A percentile compares a stretch with the other conserved stretches of the same genome.
Conservation (phyloP, 768 basidiomycete genomes). For the Chalciporus piperatus region DNA sequence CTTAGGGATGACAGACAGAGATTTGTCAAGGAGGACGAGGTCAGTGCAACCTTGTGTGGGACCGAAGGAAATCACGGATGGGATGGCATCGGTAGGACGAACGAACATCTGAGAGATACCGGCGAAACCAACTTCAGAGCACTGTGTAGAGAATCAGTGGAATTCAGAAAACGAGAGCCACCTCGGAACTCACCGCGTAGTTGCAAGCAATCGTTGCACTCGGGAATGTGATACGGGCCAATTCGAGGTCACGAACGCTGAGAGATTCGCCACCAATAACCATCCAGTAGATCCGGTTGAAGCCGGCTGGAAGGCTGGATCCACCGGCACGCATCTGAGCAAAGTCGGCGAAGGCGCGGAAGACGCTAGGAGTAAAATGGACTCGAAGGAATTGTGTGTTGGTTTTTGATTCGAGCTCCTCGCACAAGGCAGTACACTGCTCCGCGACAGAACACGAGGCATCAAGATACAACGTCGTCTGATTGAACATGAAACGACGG, state of each 20-base stretch:
- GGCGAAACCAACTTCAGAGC: slow-evolving; percentile 31
- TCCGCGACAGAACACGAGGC: slow-evolving; percentile 26
- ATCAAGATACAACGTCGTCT: slow-evolving; percentile 30
- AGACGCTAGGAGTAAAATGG: slow-evolving; percentile 30
- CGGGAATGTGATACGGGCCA: slow-evolving; percentile 25
- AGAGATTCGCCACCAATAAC: slow-evolving; percentile 32
- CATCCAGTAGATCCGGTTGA: slow-evolving; percentile 32
- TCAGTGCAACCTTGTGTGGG: slow-evolving; percentile 28
- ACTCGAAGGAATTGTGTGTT: slow-evolving; percentile 25
- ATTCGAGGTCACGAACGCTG: slow-evolving; percentile 23
- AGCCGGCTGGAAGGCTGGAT: slow-evolving; percentile 17
- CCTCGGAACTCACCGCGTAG: slow-evolving; percentile 13
- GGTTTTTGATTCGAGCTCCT: slow-evolving; percentile 23
- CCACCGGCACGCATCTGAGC: slow-evolving; percentile 20
- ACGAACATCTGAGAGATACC: slow-evolving; percentile 31
- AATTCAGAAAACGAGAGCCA: too few relatives aligned
- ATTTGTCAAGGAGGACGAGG: slow-evolving; percentile 27
- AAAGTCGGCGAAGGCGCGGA: slow-evolving; percentile 29
- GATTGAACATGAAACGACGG: slow-evolving; percentile 33
- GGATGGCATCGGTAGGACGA: slow-evolving; percentile 23
- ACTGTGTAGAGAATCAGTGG: slow-evolving; percentile 2
- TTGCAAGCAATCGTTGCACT: slow-evolving; percentile 29
- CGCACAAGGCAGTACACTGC: slow-evolving; percentile 23
- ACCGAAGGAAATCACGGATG: slow-evolving; percentile 25
- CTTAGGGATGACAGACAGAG: slow-evolving; percentile 20